A percentile compares a stretch with the other conserved stretches of the same genome.
phyloP scores from a whole-genome alignment of 2,329 filamentous ascomycete genomes.

The Aspergillus sp. region DNA sequence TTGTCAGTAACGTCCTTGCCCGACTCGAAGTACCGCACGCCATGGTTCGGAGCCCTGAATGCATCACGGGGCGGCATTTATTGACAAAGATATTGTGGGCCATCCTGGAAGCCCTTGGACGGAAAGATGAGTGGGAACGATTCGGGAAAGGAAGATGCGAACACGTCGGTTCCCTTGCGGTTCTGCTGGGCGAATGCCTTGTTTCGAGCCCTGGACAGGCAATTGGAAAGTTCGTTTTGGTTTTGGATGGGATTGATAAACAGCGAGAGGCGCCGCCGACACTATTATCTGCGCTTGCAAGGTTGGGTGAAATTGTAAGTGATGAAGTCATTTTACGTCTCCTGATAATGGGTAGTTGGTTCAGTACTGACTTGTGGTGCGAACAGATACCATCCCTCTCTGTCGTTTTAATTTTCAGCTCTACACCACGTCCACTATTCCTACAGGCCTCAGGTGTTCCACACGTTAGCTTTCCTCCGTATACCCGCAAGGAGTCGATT shows the following conservation, averaged over 20 bases:
- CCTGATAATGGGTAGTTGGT: neutral
- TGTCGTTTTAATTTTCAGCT: slow-evolving; percentile 73
- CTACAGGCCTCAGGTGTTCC: slow-evolving; percentile 70
- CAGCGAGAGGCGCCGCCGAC: slow-evolving; percentile 79
- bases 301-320: slow-evolving; percentile 76
- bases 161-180: slow-evolving; percentile 72
- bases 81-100: slow-evolving; percentile 47
- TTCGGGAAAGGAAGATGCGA: slow-evolving; percentile 67
- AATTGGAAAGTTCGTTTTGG: slow-evolving; percentile 68
- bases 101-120: slow-evolving; percentile 36
- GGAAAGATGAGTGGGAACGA: slow-evolving; percentile 43
- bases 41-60: slow-evolving; percentile 45
- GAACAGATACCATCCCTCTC: slow-evolving; percentile 73
- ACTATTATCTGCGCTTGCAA: slow-evolving; percentile 74
- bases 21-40: slow-evolving; percentile 53
- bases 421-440: slow-evolving; percentile 63
- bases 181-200: slow-evolving; percentile 60
- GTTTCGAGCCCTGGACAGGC: slow-evolving; percentile 24
- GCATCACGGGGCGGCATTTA: slow-evolving; percentile 47
- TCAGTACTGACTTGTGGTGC: neutral
- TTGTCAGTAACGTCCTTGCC: slow-evolving; percentile 64
- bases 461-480: slow-evolving; percentile 80
- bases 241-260: slow-evolving; percentile 83
- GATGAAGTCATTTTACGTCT: neutral
- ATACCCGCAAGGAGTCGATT: slow-evolving; percentile 76